Conservation (phyloP, 1,284 basidiomycete species). For the Ceratobasidium papillatum region DNA sequence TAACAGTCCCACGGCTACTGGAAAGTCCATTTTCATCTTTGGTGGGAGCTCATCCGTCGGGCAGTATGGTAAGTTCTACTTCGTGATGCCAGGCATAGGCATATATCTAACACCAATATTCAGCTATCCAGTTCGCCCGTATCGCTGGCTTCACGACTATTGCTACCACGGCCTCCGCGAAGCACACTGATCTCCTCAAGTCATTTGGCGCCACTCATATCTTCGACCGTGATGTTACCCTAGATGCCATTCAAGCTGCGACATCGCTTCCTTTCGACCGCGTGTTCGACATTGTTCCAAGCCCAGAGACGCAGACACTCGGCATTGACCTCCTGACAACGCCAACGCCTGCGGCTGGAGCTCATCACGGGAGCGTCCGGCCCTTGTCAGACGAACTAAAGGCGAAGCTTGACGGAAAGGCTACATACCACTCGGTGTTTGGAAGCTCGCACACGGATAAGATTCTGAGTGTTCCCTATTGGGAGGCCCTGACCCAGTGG, state of each 20-base stretch:
- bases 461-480: conserved; percentile 27
- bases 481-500: conserved; percentile 16
- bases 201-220: conserved; percentile 64
- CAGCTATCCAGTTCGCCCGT: conserved; percentile 45
- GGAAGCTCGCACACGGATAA: neutral
- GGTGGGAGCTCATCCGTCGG: conserved; percentile 42
- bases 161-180: conserved; percentile 55
- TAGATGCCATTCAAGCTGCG: conserved; percentile 50
- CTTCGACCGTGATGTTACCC: conserved; percentile 56
- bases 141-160: conserved; percentile 50
- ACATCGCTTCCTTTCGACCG: conserved; percentile 46
- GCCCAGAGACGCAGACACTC: conserved; percentile 49
- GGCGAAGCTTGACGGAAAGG: conserved; percentile 23
- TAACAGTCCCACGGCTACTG: conserved; percentile 14
- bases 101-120: neutral
- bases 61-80: conserved; percentile 4
- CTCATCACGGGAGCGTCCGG: neutral
- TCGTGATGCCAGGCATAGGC: neutral
- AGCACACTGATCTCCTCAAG: conserved; percentile 58
- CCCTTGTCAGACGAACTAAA: conserved; percentile 5
- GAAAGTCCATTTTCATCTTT: conserved; percentile 35
- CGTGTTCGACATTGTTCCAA: conserved; percentile 56
- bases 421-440: neutral
- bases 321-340: conserved; percentile 48
- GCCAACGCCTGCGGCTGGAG: conserved; percentile 10